Evolutionary conservation across 257 asterid species (phyloP), one percentile per base, ranked within the genome.

Genomic region (Petunia axillaris): DNA sequence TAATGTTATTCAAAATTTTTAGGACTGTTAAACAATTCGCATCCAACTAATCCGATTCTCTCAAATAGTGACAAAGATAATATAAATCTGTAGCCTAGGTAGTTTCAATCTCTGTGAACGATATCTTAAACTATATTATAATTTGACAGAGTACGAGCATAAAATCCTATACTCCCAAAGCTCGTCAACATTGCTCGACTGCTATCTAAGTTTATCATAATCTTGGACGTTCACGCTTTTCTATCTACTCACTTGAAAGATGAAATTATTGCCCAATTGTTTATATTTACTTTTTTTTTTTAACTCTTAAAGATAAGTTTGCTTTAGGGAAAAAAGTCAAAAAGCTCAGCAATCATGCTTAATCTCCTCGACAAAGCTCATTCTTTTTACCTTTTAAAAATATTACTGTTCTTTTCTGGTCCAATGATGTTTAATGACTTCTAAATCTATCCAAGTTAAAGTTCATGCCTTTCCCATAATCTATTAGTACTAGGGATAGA

Each of bases 371-470:
- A 43, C 59, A 48, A 25, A 70, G 77, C 2, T 70, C 11, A 70
- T 46, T 11, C 35, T 25, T 71, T 71, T 71, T 71, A 52, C 77
- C 36, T 71, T 46, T 71, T 10, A 25, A 71, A 68, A 5, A 40
- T 57, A 43, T 8, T n/a, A n/a, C 11, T 1, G 25, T 25, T 25
- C 55, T 67, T 67, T 43, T 15, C 6, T 67, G 43, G 16, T 2
- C 60, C 25, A 50, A 71, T 70, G 53, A 46, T 48, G 77, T 71
- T 71, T 71, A 48, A 39, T 71, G 35, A 71, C 62, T 71, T 50
- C 35, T 5, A 71, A n/a, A 50, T 48, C 10, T 71, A 48, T 48
- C 62, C 62, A 71, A 71, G 44, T 71, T 57, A 71, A 50, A 71
- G 77, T 71, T 48, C 58, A 8, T 44, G 10, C 39, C 77, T 48